Evolutionary conservation across 176 grass and related monocot genomes (phyloP), one percentile per base, ranked within the genome.

Genomic region (Aegilops longissima): DNA sequence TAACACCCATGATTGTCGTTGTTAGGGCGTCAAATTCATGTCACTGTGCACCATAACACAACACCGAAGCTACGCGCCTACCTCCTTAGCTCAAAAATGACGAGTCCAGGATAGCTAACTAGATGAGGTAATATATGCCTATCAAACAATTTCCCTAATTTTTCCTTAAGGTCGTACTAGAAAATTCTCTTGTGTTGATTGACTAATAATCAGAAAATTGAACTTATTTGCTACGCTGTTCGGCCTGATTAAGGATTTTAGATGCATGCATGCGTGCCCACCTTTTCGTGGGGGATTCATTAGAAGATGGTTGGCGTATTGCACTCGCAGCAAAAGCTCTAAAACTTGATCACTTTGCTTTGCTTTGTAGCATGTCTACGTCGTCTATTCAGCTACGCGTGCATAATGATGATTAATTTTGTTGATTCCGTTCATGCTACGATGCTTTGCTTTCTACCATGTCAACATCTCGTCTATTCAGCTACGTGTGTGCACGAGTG

Each of bases 231-330:
- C 12, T n/a, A 31, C n/a, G 3, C n/a, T 31, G 18, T 78, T 90
- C 65, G 73, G 56, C 64, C 40, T 86, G 68, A 90, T 72, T 79
- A 66, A 90, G 80, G 84, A 73, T 83, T 83, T 90, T 51, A 9
- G 64, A 44, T 18, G 64, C 72, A 63, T 40, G 30, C 6, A 11
- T 76, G 27, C 1, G 12, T 47, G 44, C 44, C 44, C 0, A 6
- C 0, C 25, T 47, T 47, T 12, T 49, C 21, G 8, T 64, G 16
- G 36, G 36, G 33, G 18, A 11, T 64, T 64, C 11, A 70, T 11
- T 23, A 42, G 36, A 8, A 59, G 66, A 81, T 5, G 63, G 88
- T 86, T 77, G 83, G 63, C 31, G 72, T 40, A 11, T 49, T 49
- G 49, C 71, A 39, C n/a, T 70, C 29, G 5, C 70, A 62, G 23